Conservation (phyloP, 805 yeast genomes). For the Candida insectalens region DNA sequence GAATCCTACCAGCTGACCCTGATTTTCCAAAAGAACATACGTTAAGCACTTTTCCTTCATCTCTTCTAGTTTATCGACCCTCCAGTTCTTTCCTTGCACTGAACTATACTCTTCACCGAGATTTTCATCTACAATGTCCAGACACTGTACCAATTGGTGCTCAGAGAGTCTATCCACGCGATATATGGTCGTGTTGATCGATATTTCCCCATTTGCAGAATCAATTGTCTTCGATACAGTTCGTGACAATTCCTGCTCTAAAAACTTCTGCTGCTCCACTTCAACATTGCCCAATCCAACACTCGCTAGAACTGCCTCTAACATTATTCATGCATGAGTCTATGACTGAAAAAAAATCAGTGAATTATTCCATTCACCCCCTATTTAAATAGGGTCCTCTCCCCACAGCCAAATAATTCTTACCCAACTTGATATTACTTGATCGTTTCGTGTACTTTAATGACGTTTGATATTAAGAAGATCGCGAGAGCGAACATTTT, state of each 20-base stretch:
- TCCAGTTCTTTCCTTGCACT: slow-evolving; percentile 32
- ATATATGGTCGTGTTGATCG: background rate
- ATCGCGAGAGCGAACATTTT: slow-evolving; percentile 81
- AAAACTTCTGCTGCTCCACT: background rate
- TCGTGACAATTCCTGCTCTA: background rate
- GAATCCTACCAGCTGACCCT: slow-evolving; percentile 27
- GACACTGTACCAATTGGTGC: slow-evolving; percentile 6
- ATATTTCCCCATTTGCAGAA: background rate
- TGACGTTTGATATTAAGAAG: slow-evolving; percentile 42
- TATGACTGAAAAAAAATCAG: background rate
- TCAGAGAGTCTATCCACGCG: slow-evolving; percentile 1
- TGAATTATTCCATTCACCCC: background rate
- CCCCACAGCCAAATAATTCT: background rate
- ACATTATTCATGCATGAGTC: background rate
- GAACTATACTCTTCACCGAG: slow-evolving; percentile 16
- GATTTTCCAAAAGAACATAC: slow-evolving; percentile 25
- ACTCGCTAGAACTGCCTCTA: background rate
- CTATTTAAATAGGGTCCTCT: background rate
- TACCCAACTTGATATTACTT: no score
- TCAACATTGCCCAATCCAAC: background rate
- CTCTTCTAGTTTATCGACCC: slow-evolving; percentile 31
- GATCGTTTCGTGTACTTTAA: slow-evolving; percentile 6
- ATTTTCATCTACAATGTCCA: slow-evolving; percentile 17
- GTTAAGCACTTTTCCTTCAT: slow-evolving; percentile 39
- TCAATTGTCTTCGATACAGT: background rate